Evolutionary conservation across 2,329 filamentous ascomycete species (phyloP).

Genomic region (Corinectria fuckeliana): DNA sequence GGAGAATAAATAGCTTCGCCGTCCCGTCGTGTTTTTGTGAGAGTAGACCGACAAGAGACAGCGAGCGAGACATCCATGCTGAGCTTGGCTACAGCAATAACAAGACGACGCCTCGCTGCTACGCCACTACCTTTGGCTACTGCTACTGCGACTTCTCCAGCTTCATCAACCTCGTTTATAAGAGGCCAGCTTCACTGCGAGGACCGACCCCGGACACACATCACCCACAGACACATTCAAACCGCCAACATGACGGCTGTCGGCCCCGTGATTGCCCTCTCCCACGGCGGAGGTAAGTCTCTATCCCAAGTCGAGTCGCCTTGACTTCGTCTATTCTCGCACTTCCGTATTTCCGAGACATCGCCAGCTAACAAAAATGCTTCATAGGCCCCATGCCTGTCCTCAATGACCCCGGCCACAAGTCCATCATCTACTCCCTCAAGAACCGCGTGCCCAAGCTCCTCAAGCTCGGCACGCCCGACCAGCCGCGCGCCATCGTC

Average conservation of each 20-base stretch:
- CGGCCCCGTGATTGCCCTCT: conserved; percentile 54
- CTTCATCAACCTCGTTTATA: not conserved
- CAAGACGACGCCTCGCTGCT: conserved; percentile 16
- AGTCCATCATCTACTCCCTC: conserved; percentile 58
- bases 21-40: not conserved
- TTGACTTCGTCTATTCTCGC: not conserved
- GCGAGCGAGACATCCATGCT: conserved; percentile 20
- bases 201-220: not conserved
- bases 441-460: conserved; percentile 60
- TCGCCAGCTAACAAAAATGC: not conserved
- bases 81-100: conserved; percentile 9
- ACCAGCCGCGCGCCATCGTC: conserved; percentile 58
- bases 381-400: conserved; percentile 62
- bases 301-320: not conserved
- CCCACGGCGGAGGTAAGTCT: conserved; percentile 56
- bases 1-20: conserved; percentile 17
- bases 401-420: conserved; percentile 60
- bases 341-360: not conserved
- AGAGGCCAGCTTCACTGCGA: not conserved
- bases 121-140: not conserved
- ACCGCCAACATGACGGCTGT: conserved; percentile 46
- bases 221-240: conserved; percentile 1
- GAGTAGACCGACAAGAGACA: not conserved
- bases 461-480: conserved; percentile 58
- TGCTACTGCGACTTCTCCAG: not conserved